Conservation (phyloP, 768 basidiomycete genomes). For the Coprinellus aureogranulatus region DNA sequence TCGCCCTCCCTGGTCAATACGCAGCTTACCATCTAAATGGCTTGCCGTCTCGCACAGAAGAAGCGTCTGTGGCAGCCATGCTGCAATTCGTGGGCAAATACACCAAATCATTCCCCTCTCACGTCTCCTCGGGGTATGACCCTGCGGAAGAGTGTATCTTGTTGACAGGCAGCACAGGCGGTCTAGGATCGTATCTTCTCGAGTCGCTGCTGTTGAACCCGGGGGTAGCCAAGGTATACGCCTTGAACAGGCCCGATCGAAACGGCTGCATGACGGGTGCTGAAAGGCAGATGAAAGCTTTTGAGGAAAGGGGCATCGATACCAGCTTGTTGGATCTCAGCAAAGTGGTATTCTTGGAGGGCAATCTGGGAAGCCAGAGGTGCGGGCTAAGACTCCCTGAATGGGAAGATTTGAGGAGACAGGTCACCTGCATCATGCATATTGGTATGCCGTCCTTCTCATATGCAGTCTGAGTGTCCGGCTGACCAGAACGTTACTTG, state of each 20-base stretch:
- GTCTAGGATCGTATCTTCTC: slow-evolving; percentile 32
- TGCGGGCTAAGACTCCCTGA: slow-evolving; percentile 25
- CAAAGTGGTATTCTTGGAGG: slow-evolving; percentile 37
- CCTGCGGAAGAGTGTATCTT: slow-evolving; percentile 24
- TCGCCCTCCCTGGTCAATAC: not conserved
- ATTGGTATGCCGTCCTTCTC: slow-evolving; percentile 9
- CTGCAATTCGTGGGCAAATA: slow-evolving; percentile 24
- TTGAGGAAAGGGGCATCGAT: slow-evolving; percentile 27
- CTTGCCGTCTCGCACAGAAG: slow-evolving; percentile 2
- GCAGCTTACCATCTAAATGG: not conserved
- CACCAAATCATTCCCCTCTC: slow-evolving; percentile 11
- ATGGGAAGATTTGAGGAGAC: slow-evolving; percentile 29
- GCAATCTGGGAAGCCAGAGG: slow-evolving; percentile 26
- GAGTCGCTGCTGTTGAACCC: slow-evolving; percentile 24
- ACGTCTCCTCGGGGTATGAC: not conserved
- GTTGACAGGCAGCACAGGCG: slow-evolving; percentile 38
- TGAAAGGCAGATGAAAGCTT: slow-evolving; percentile 20
- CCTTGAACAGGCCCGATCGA: slow-evolving; percentile 27
- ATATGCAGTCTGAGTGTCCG: not conserved
- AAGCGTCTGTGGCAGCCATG: slow-evolving; percentile 17
- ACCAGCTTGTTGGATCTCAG: slow-evolving; percentile 21
- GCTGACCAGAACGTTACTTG: too few relatives aligned
- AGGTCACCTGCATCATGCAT: slow-evolving; percentile 38
- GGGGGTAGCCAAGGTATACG: slow-evolving; percentile 28
- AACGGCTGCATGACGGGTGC: not conserved